Evolutionary conservation across 2,329 filamentous ascomycete species (phyloP).

Genomic region (Paramyrothecium sp.): DNA sequence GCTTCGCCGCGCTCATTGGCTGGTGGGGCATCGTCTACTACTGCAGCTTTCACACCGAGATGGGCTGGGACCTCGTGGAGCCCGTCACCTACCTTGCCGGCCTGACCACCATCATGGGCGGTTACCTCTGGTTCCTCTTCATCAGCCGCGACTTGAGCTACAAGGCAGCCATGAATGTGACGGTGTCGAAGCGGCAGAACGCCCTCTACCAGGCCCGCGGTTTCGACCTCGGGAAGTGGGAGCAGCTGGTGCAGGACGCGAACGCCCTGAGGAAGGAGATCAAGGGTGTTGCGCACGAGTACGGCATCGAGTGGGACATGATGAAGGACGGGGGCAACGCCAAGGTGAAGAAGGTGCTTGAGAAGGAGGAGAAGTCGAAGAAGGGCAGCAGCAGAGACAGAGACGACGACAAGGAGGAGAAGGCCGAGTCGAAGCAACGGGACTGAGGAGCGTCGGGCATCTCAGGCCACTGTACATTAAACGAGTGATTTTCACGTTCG

Average conservation of each 20-base stretch:
- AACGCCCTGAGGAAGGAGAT: constrained; percentile 78
- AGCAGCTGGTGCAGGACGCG: constrained; percentile 73
- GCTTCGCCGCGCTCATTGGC: constrained; percentile 67
- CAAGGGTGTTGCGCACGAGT: constrained; percentile 76
- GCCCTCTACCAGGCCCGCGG: constrained; percentile 73
- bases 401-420: constrained; percentile 34
- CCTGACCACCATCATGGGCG: constrained; percentile 81
- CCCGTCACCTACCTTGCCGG: constrained; percentile 87
- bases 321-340: constrained; percentile 68
- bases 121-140: constrained; percentile 92
- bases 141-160: constrained; percentile 89
- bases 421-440: constrained; percentile 23
- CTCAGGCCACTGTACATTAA: not conserved
- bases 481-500: no score
- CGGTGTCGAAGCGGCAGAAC: constrained; percentile 74
- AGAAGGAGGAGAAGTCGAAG: constrained; percentile 45
- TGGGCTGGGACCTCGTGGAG: constrained; percentile 90
- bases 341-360: constrained; percentile 57
- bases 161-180: constrained; percentile 82
- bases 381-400: constrained; percentile 33
- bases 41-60: constrained; percentile 67
- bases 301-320: constrained; percentile 90
- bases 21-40: constrained; percentile 87
- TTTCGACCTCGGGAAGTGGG: constrained; percentile 77
- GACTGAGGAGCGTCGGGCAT: constrained; percentile 4